Conservation (phyloP, 2,329 filamentous ascomycete species). For the Ophiostoma montium region DNA sequence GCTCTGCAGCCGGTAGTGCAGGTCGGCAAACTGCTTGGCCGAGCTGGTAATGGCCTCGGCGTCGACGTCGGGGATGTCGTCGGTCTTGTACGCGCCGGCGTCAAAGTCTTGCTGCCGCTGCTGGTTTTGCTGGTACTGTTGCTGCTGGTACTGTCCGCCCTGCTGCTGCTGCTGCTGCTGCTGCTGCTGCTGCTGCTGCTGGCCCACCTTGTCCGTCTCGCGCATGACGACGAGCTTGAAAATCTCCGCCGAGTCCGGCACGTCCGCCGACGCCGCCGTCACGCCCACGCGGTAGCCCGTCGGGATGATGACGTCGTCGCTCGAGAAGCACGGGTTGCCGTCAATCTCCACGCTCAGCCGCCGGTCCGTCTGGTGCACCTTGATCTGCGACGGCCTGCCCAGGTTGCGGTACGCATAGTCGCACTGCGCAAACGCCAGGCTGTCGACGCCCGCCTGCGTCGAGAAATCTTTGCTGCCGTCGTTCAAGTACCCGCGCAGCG, state of each 20-base stretch:
- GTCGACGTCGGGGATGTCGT: conserved; percentile 31
- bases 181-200: conserved; percentile 15
- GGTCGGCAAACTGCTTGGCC: conserved; percentile 59
- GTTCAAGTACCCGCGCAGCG: conserved; percentile 84
- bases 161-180: conserved; percentile 8
- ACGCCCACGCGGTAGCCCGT: conserved; percentile 73
- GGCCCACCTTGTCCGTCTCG: conserved; percentile 23
- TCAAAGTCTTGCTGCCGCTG: too few species aligned
- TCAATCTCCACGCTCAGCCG: conserved; percentile 71
- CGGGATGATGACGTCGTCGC: conserved; percentile 63
- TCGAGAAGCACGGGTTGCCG: conserved; percentile 69
- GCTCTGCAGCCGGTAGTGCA: conserved; percentile 69
- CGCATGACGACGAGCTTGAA: conserved; percentile 71
- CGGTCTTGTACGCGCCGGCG: conserved; percentile 16
- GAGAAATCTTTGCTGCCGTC: conserved; percentile 74
- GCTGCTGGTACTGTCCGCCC: conserved; percentile 10
- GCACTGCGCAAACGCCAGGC: conserved; percentile 85
- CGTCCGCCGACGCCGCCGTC: conserved; percentile 77
- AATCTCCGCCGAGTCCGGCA: conserved; percentile 85
- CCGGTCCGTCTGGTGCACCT: conserved; percentile 49
- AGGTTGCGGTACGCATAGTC: conserved; percentile 83
- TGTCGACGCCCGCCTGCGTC: conserved; percentile 65
- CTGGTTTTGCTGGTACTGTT: conserved; percentile 7
- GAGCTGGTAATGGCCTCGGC: conserved; percentile 35
- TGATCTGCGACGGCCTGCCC: conserved; percentile 67